These are phyloP conservation scores for Phytomonas francai DNA, from an alignment of 208 protist species.

Conservation along the genomic window DNA sequence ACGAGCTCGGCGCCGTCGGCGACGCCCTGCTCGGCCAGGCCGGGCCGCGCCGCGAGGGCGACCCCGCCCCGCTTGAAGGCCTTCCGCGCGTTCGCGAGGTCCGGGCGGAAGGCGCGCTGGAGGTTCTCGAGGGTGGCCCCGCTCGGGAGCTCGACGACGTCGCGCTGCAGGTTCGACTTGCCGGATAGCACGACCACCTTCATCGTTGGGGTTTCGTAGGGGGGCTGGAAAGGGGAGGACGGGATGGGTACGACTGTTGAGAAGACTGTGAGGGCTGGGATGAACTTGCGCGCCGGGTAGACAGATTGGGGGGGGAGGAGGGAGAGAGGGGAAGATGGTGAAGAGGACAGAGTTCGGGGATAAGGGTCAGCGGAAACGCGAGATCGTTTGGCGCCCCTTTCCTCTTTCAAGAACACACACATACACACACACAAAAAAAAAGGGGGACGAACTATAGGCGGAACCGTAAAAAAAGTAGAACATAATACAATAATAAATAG, in stretches of 20 bases:
- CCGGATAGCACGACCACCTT: slow-evolving; percentile 65
- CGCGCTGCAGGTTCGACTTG: slow-evolving; percentile 21
- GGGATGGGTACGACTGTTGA: neutral
- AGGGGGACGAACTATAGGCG: neutral
- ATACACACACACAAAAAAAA: neutral
- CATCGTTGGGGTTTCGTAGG: too few relatives aligned
- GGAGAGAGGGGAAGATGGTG: neutral
- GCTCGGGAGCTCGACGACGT: slow-evolving; percentile 46
- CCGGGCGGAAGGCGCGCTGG: slow-evolving; percentile 53
- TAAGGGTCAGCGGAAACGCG: slow-evolving; percentile 2
- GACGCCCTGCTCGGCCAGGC: slow-evolving; percentile 60
- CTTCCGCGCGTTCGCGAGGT: slow-evolving; percentile 54
- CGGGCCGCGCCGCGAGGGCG: slow-evolving; percentile 26
- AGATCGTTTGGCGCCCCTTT: neutral
- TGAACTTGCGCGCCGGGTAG: too few relatives aligned
- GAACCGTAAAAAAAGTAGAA: too few relatives aligned
- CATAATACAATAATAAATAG: too few relatives aligned
- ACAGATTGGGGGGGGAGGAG: neutral
- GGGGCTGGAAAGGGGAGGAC: neutral
- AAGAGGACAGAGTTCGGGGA: neutral
- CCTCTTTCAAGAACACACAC: neutral
- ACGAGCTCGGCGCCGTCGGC: slow-evolving; percentile 49
- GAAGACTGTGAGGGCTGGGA: slow-evolving; percentile 2
- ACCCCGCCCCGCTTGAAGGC: slow-evolving; percentile 38
- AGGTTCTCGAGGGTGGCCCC: slow-evolving; percentile 64